phyloP scores from a whole-genome alignment of 2,329 filamentous ascomycete species.

The Coniochaeta sp. region DNA sequence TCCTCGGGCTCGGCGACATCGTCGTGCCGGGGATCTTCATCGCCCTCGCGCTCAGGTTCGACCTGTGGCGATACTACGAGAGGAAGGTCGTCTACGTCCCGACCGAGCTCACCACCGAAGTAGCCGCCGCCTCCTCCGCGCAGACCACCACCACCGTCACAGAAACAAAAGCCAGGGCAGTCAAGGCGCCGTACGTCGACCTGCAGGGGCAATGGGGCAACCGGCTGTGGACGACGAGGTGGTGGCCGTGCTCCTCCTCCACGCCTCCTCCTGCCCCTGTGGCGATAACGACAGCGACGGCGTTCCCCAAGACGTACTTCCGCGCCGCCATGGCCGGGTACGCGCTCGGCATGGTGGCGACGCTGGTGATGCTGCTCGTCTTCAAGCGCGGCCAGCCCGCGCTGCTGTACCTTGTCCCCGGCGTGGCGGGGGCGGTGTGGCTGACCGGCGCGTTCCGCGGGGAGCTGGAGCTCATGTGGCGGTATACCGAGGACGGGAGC shows the following conservation, averaged over 20 bases:
- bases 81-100: constrained; percentile 48
- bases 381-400: constrained; percentile 83
- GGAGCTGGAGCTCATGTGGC: constrained; percentile 70
- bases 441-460: constrained; percentile 62
- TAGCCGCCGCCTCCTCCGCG: constrained; percentile 20
- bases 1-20: constrained; percentile 92
- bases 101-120: constrained; percentile 24
- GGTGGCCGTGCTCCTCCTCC: constrained; percentile 15
- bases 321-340: constrained; percentile 71
- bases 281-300: constrained; percentile 31
- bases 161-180: constrained; percentile 33
- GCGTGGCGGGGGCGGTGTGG: constrained; percentile 71
- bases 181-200: constrained; percentile 46
- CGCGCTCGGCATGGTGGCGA: constrained; percentile 66
- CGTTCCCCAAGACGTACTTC: constrained; percentile 83
- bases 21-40: constrained; percentile 89
- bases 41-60: constrained; percentile 81
- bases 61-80: constrained; percentile 78
- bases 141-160: constrained; percentile 25
- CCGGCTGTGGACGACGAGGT: constrained; percentile 61
- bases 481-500: constrained; percentile 67
- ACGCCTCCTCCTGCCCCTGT: constrained; percentile 24
- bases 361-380: constrained; percentile 68
- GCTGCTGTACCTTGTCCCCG: constrained; percentile 84
- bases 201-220: constrained; percentile 76